Evolutionary conservation across 306 rosid species (phyloP).

Genomic region (Dryas drummondii): DNA sequence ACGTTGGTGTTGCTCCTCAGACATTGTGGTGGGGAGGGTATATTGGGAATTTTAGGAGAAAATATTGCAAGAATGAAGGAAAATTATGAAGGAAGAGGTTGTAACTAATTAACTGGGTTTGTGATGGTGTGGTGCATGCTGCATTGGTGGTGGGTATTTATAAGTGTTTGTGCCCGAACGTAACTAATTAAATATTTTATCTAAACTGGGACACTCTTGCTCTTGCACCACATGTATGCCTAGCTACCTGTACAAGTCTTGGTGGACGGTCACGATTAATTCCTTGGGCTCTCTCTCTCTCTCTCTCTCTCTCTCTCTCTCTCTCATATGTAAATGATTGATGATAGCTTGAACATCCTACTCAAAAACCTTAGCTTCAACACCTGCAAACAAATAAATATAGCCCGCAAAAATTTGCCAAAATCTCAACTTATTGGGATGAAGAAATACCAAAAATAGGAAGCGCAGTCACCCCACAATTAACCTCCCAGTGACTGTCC

Average conservation of each 20-base stretch:
- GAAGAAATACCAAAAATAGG: too few species aligned
- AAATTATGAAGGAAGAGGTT: not conserved
- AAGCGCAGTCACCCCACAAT: too few species aligned
- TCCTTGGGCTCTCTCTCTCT: not conserved
- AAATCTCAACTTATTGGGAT: too few species aligned
- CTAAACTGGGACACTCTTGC: not conserved
- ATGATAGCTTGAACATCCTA: too few species aligned
- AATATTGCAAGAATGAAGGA: not conserved
- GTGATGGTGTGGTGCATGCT: constrained; percentile 1
- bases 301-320: too few species aligned
- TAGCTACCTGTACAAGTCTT: not conserved
- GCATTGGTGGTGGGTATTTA: constrained; percentile 18
- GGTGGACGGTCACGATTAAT: not conserved
- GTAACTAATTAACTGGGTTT: not conserved
- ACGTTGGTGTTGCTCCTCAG: constrained; percentile 55
- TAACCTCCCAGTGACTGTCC: too few species aligned
- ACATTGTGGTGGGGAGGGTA: constrained; percentile 35
- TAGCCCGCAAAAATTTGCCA: too few species aligned
- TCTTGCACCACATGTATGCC: not conserved
- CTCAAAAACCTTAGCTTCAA: too few species aligned
- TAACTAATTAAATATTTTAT: too few species aligned
- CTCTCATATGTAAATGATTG: too few species aligned
- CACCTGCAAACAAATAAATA: too few species aligned
- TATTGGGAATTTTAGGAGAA: not conserved
- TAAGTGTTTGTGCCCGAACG: not conserved